phyloP scores from a whole-genome alignment of 306 rosid genomes.

The Lathyrus aphaca region DNA sequence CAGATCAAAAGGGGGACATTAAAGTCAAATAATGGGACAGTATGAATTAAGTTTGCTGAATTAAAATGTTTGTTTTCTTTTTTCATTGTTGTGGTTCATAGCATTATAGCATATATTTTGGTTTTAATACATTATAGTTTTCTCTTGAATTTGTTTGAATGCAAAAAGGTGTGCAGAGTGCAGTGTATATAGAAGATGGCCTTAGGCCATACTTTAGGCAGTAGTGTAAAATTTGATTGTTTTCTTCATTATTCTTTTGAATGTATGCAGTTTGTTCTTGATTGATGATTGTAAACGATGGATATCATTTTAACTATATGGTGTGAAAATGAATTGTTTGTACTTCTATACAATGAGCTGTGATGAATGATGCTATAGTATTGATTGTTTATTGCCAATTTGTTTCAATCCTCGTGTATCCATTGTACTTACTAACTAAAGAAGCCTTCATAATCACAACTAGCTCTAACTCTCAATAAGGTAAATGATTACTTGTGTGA shows the following conservation, averaged over 20 bases:
- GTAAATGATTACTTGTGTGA: not conserved
- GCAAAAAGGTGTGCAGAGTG: constrained; percentile 52
- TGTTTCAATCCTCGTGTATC: constrained; percentile 6
- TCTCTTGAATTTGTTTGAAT: constrained; percentile 54
- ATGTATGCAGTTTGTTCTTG: constrained; percentile 45
- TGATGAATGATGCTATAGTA: constrained; percentile 5
- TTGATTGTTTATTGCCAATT: constrained; percentile 11
- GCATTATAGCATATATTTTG: constrained; percentile 41
- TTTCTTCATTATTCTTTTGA: constrained; percentile 47
- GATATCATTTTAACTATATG: constrained; percentile 33
- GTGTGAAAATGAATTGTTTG: constrained; percentile 17
- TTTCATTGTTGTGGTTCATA: constrained; percentile 39
- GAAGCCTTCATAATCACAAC: constrained; percentile 2
- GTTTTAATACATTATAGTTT: constrained; percentile 35
- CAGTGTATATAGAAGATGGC: constrained; percentile 60
- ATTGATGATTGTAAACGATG: constrained; percentile 43
- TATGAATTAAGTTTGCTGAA: constrained; percentile 40
- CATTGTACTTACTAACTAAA: constrained; percentile 2
- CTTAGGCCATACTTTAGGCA: constrained; percentile 51
- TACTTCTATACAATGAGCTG: constrained; percentile 18
- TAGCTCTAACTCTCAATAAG: not conserved
- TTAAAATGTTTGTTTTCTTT: constrained; percentile 38
- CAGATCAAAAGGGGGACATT: constrained; percentile 67
- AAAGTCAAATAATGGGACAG: constrained; percentile 60
- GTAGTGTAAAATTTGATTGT: constrained; percentile 47